These are phyloP conservation scores for Blastobotrys peoriensis DNA, from an alignment of 805 yeast species.

Conservation along the genomic window DNA sequence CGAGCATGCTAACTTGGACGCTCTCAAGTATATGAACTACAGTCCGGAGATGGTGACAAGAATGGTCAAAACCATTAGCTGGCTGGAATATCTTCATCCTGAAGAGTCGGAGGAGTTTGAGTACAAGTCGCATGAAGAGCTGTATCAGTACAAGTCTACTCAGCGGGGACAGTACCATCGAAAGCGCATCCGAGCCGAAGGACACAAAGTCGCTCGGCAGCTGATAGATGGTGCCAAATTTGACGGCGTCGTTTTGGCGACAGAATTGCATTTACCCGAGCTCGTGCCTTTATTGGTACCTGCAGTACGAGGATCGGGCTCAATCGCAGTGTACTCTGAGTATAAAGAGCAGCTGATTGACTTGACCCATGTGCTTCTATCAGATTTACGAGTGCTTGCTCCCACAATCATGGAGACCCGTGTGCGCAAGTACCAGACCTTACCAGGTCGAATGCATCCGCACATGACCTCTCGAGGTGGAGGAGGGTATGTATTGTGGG, in stretches of 20 bases:
- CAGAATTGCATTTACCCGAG: slow-evolving; percentile 64
- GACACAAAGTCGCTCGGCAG: slow-evolving; percentile 33
- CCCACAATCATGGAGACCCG: slow-evolving; percentile 78
- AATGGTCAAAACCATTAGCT: slow-evolving; percentile 63
- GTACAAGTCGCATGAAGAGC: slow-evolving; percentile 42
- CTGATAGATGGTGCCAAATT: slow-evolving; percentile 48
- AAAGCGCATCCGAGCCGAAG: slow-evolving; percentile 48
- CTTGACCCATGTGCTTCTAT: slow-evolving; percentile 59
- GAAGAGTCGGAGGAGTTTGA: slow-evolving; percentile 45
- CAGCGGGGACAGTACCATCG: slow-evolving; percentile 64
- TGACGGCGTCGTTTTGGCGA: slow-evolving; percentile 70
- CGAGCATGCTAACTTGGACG: slow-evolving; percentile 81
- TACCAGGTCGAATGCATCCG: slow-evolving; percentile 93
- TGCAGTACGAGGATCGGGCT: slow-evolving; percentile 75
- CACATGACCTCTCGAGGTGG: slow-evolving; percentile 88
- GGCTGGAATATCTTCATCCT: slow-evolving; percentile 80
- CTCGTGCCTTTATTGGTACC: slow-evolving; percentile 58
- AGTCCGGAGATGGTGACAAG: slow-evolving; percentile 44
- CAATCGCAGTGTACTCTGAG: slow-evolving; percentile 75
- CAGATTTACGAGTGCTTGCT: slow-evolving; percentile 67
- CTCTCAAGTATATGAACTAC: slow-evolving; percentile 56
- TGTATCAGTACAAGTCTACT: slow-evolving; percentile 49
- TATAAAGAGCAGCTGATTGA: slow-evolving; percentile 75
- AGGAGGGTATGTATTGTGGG: slow-evolving; percentile 83
- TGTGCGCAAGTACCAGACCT: slow-evolving; percentile 83